Percentiles rank a stretch among this genome's conserved stretches.
Evolutionary conservation across 768 basidiomycete species (phyloP).

Genomic region (Boletus rufocinnamomeus): DNA sequence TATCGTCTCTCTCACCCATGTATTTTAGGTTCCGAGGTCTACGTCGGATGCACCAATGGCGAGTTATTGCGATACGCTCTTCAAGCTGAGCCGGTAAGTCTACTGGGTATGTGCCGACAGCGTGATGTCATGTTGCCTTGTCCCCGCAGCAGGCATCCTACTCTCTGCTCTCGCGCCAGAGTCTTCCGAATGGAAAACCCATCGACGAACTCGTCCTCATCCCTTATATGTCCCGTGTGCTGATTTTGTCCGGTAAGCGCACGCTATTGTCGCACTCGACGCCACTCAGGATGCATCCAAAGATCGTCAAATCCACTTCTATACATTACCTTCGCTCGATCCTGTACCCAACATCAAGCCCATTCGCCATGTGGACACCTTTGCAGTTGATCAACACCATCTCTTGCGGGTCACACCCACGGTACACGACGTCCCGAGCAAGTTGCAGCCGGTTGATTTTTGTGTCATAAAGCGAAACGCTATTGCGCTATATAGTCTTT

Average conservation of each 20-base stretch:
- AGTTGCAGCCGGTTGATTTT: conserved; percentile 61
- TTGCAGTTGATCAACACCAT: conserved; percentile 82
- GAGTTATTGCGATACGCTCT: conserved; percentile 79
- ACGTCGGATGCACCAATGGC: conserved; percentile 84
- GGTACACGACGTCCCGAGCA: conserved; percentile 39
- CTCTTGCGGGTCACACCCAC: conserved; percentile 51
- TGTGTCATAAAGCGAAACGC: conserved; percentile 69
- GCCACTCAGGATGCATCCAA: conserved; percentile 4
- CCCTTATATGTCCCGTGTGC: conserved; percentile 69
- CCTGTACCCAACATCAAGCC: conserved; percentile 69
- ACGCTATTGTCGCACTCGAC: conserved; percentile 5
- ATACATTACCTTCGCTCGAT: conserved; percentile 79
- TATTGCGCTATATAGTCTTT: conserved; percentile 62
- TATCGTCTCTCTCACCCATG: conserved; percentile 5
- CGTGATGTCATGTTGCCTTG: conserved; percentile 1
- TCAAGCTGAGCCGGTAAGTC: conserved; percentile 53
- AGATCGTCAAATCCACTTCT: conserved; percentile 75
- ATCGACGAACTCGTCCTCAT: conserved; percentile 81
- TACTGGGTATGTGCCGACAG: neutral
- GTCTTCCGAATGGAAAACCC: conserved; percentile 64
- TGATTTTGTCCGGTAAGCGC: conserved; percentile 73
- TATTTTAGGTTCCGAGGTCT: conserved; percentile 75
- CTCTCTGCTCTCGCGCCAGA: conserved; percentile 66
- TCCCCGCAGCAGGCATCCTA: conserved; percentile 57
- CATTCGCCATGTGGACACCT: conserved; percentile 74